Base-by-base conservation (phyloP, 2,329 filamentous ascomycete species). In the Trichophyton equinum region DNA sequence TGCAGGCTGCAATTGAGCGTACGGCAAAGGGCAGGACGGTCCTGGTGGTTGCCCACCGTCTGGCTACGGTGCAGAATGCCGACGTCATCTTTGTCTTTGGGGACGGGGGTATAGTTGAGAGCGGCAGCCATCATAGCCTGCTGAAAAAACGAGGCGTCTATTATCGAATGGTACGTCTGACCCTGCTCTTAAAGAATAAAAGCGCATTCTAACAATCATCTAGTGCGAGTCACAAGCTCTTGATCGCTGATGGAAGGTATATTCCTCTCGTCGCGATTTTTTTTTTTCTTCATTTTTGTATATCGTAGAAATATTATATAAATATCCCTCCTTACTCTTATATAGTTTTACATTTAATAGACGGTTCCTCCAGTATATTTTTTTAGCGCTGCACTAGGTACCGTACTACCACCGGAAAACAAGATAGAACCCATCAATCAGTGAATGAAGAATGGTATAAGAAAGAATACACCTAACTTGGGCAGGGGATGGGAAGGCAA, bases 1-100 rank as follows among this genome's bases (percentile, higher is more conserved):
- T 89, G 8, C 85, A 91, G 71, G 77, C 76, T 0, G 86, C 87
- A 0, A 83, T 91, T 68, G 85, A 89, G 75, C 77, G 77, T 47
- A 84, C 83, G 0, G 79, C 79, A 2, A 77, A 78, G 64, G 81
- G 81, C 6, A 85, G 68, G 60, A 83, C 89, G 1, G 88, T 88
- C 63, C 77, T 94, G 2, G 87, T 87, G 2, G 87, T 94, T 9
- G 89, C 89, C 1, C 89, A 92, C 70, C 79, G 88, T 13, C 76
- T 92, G 57, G 85, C 85, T 0, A 92, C 87, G 11, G 84, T 91
- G 20, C 87, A 88, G 71, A 86, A 91, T 66, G 87, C 88, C 1
- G 85, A 92, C 70, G 76, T 85, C n/a, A 91, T 91, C 47, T 89
- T 88, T 67, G 87, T 92, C 0, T 82, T 94, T 56, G 86, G 87